Evolutionary conservation across 2,329 filamentous ascomycete species (phyloP).

Genomic region (Paracoccidioides lutzii): DNA sequence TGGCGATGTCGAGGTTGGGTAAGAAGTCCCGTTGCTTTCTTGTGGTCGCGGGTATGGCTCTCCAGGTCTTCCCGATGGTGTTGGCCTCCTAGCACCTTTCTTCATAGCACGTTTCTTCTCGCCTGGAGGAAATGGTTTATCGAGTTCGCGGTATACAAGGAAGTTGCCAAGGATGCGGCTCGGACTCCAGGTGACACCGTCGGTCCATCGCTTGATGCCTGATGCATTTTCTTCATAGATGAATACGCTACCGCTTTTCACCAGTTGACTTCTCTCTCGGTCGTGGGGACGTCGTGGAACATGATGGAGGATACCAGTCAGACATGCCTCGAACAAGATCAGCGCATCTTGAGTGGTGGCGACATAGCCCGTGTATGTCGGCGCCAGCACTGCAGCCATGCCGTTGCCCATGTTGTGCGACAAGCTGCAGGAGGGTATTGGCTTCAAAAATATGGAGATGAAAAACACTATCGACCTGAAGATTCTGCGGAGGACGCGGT

Average conservation of each 20-base stretch:
- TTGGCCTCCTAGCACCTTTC: slow-evolving; percentile 42
- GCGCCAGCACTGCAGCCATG: slow-evolving; percentile 40
- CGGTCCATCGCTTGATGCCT: slow-evolving; percentile 89
- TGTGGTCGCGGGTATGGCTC: slow-evolving; percentile 39
- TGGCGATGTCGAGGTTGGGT: slow-evolving; percentile 28
- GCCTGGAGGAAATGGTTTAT: slow-evolving; percentile 63
- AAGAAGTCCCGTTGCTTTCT: slow-evolving; percentile 25
- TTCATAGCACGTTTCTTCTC: slow-evolving; percentile 78
- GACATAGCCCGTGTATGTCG: slow-evolving; percentile 56
- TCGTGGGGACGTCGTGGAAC: slow-evolving; percentile 78
- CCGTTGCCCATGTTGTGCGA: slow-evolving; percentile 29
- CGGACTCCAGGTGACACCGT: slow-evolving; percentile 82
- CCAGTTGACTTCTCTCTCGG: slow-evolving; percentile 61
- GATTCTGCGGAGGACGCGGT: neutral
- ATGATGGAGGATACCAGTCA: slow-evolving; percentile 57
- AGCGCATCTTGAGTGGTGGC: slow-evolving; percentile 62
- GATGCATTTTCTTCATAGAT: slow-evolving; percentile 86
- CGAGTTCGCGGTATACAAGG: slow-evolving; percentile 70
- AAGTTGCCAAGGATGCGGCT: slow-evolving; percentile 77
- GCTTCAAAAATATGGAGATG: slow-evolving; percentile 14
- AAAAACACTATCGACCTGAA: slow-evolving; percentile 11
- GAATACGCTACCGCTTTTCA: slow-evolving; percentile 74
- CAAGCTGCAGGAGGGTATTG: slow-evolving; percentile 12
- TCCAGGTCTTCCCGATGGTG: slow-evolving; percentile 34
- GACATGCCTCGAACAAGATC: slow-evolving; percentile 65